Evolutionary conservation across 208 protist species (phyloP), one percentile per base, ranked within the genome.

Genomic region (Trypanosomatidae sp.): DNA sequence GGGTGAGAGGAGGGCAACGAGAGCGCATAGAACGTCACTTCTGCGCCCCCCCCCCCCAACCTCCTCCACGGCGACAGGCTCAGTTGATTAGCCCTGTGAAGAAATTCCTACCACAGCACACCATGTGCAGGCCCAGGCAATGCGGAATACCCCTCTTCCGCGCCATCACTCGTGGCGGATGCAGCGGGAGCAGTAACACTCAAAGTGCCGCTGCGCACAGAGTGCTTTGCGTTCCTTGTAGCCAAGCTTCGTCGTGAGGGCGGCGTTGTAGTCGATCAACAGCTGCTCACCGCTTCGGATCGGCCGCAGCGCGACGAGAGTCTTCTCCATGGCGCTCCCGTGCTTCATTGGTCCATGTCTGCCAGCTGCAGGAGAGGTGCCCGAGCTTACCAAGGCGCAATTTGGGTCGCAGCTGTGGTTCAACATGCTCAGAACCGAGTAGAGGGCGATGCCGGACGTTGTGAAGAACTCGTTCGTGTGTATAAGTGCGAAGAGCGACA

Each of bases 401-500:
- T 97, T 97, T 13, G 92, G 92, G 0, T 89, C 84, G 64, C 92
- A 97, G 80, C 92, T 97, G 83, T 97, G 92, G 60, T 97, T 97
- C 13, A 97, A 73, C 68, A 97, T 76, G 41, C 86, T 91, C 28
- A 94, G 76, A 25, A 77, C 70, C 6, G 86, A 79, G 71, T 93
- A 97, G 7, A 97, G 75, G 12, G 89, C 89, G 39, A 87, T 73
- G 17, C 89, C 89, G 36, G 83, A 83, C 1, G 58, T 58, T 7
- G 69, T 46, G 25, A 93, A 79, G 62, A 95, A 91, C 79, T 97
- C 90, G 80, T 97, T 97, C 17, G 87, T 94, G 71, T 95, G 92
- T 41, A 94, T 70, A 67, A 97, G 43, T 56, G 90, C 92, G 72
- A 97, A 95, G 3, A 97, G 73, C 0, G 92, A 93, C 6, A 97